Evolutionary conservation across 192 early-diverging fungal species (phyloP).

Genomic region (Coemansia javaensis): DNA sequence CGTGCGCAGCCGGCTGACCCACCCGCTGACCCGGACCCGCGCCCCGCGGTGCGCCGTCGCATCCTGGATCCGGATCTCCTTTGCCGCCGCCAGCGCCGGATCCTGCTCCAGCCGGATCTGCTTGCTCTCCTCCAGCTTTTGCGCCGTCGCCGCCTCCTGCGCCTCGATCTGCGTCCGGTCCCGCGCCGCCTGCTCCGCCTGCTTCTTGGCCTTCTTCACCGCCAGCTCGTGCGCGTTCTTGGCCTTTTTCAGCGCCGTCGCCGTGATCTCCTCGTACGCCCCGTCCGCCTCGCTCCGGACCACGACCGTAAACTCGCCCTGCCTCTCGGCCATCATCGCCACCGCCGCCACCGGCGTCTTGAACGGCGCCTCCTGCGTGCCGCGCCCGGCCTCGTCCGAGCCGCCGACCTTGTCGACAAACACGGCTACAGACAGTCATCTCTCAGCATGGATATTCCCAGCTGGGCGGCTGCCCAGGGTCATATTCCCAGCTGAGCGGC

Average conservation of each 20-base stretch:
- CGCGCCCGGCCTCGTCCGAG: conserved; percentile 72
- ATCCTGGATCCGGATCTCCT: conserved; percentile 75
- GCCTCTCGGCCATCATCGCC: conserved; percentile 45
- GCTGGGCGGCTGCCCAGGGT: too few species aligned
- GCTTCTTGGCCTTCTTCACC: conserved; percentile 75
- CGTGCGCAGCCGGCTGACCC: conserved; percentile 92
- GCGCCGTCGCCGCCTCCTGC: conserved; percentile 66
- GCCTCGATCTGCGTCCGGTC: conserved; percentile 56
- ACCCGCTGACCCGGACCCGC: conserved; percentile 85
- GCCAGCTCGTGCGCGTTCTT: conserved; percentile 64
- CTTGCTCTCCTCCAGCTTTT: conserved; percentile 79
- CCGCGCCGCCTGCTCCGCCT: conserved; percentile 64
- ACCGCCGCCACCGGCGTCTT: conserved; percentile 72
- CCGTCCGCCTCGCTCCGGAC: conserved; percentile 70
- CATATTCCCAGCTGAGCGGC: too few species aligned
- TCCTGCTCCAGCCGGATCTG: conserved; percentile 72
- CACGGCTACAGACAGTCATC: conserved; percentile 11
- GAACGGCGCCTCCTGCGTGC: conserved; percentile 72
- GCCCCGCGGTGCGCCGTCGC: conserved; percentile 59
- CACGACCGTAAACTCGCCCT: conserved; percentile 54
- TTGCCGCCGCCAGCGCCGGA: conserved; percentile 64
- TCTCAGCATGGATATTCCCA: too few species aligned
- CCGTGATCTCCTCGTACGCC: conserved; percentile 73
- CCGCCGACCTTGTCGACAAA: conserved; percentile 80
- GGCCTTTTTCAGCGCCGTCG: conserved; percentile 89